Conservation (phyloP, 495 filamentous ascomycete species). For the Penicillium salamii region DNA sequence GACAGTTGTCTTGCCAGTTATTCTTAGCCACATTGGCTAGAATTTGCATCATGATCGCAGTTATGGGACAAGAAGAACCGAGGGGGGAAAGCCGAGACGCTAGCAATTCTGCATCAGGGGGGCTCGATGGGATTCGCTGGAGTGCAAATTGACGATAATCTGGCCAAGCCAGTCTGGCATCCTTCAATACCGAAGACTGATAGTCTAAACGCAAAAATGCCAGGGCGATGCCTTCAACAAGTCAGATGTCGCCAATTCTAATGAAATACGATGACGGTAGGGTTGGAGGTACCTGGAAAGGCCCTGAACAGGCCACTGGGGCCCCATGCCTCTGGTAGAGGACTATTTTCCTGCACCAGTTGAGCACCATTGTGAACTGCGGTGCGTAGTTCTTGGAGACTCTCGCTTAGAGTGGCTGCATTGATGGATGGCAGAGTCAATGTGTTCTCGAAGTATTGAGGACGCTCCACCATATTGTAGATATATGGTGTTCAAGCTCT, state of each 20-base stretch:
- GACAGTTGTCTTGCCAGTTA: slow-evolving; percentile 6
- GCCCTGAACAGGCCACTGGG: slow-evolving; percentile 27
- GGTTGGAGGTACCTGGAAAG: slow-evolving; percentile 25
- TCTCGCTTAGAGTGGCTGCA: slow-evolving; percentile 9
- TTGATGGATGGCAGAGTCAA: slow-evolving; percentile 15
- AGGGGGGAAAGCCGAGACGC: slow-evolving; percentile 34
- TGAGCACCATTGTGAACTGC: slow-evolving; percentile 30
- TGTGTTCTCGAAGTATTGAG: slow-evolving; percentile 27
- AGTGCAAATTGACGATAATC: slow-evolving; percentile 29
- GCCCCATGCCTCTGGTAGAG: slow-evolving; percentile 22
- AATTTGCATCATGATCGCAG: slow-evolving; percentile 26
- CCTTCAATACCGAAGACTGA: slow-evolving; percentile 24
- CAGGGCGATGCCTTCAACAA: slow-evolving; percentile 31
- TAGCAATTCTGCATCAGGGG: slow-evolving; percentile 24
- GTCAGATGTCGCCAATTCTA: background rate
- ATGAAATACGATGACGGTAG: background rate
- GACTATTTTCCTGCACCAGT: slow-evolving; percentile 21
- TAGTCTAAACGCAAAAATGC: slow-evolving; percentile 38
- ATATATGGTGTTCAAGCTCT: background rate
- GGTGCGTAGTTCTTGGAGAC: slow-evolving; percentile 25
- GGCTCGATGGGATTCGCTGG: slow-evolving; percentile 26
- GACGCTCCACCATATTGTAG: slow-evolving; percentile 22
- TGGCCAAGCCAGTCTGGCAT: background rate
- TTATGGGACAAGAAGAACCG: slow-evolving; percentile 28
- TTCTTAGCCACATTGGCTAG: slow-evolving; percentile 12